These are phyloP conservation scores for Areca catechu DNA, from an alignment of 176 grass and related monocot species.

Conservation along the genomic window DNA sequence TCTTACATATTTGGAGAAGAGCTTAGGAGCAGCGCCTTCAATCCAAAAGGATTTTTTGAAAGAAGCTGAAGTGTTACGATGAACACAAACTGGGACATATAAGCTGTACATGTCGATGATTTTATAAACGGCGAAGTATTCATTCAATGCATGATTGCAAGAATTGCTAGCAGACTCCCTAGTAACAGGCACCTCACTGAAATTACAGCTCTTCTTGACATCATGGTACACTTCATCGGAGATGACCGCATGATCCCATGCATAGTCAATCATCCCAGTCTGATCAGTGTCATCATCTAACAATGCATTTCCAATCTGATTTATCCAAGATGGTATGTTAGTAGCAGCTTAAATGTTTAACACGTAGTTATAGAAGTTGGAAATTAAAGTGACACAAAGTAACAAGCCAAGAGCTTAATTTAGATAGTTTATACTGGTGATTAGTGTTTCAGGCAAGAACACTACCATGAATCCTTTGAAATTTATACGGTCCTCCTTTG, in stretches of 20 bases:
- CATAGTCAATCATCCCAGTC: constrained; percentile 34
- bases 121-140: constrained; percentile 21
- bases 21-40: constrained; percentile 1
- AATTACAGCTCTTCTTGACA: constrained; percentile 33
- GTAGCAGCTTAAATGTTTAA: too few species aligned
- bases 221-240: constrained; percentile 34
- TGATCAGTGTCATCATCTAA: constrained; percentile 41
- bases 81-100: constrained; percentile 14
- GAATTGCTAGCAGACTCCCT: not conserved
- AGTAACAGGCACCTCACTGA: constrained; percentile 16
- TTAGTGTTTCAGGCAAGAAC: not conserved
- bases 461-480: constrained; percentile 45
- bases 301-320: constrained; percentile 45
- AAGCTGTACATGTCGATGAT: constrained; percentile 57
- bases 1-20: constrained; percentile 17
- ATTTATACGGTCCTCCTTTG: constrained; percentile 25
- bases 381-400: too few species aligned
- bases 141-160: constrained; percentile 8
- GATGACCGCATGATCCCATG: constrained; percentile 49
- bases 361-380: too few species aligned
- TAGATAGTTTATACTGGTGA: too few species aligned
- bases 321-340: not conserved
- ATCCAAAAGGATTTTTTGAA: not conserved
- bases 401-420: too few species aligned
- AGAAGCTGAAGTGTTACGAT: not conserved